Evolutionary conservation across 108 stramenopile species (phyloP).

Genomic region (Cyclotella kingstonii): DNA sequence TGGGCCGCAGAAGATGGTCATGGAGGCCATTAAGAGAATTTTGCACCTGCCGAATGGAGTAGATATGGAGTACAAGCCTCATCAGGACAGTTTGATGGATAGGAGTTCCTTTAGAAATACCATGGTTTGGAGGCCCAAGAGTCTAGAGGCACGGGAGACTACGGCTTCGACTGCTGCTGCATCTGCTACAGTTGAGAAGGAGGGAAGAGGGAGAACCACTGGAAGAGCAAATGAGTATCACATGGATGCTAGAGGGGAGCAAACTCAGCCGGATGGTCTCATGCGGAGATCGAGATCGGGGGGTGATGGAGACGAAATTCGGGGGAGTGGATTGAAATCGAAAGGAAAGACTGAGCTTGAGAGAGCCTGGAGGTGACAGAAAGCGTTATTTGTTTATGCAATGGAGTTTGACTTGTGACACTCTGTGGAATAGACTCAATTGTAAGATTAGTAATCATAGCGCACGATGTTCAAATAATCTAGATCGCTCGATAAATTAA

Average conservation of each 20-base stretch:
- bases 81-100: constrained; percentile 62
- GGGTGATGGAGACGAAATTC: constrained; percentile 56
- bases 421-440: too few relatives aligned
- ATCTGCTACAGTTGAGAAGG: background rate
- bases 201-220: background rate
- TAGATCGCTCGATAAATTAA: too few relatives aligned
- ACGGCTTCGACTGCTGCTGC: background rate
- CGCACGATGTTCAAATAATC: too few relatives aligned
- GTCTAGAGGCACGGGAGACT: constrained; percentile 1
- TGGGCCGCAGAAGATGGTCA: constrained; percentile 65
- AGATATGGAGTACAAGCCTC: constrained; percentile 79
- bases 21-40: constrained; percentile 81
- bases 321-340: constrained; percentile 12
- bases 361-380: constrained; percentile 30
- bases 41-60: constrained; percentile 77
- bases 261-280: background rate
- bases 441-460: too few relatives aligned
- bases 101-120: constrained; percentile 77
- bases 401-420: too few relatives aligned
- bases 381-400: too few relatives aligned
- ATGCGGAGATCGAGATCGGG: constrained; percentile 52
- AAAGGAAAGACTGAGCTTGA: constrained; percentile 12
- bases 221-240: background rate
- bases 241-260: background rate
- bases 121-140: constrained; percentile 59